These are phyloP conservation scores for Entamoeba nuttalli DNA, from an alignment of 208 protist species.

Conservation along the genomic window DNA sequence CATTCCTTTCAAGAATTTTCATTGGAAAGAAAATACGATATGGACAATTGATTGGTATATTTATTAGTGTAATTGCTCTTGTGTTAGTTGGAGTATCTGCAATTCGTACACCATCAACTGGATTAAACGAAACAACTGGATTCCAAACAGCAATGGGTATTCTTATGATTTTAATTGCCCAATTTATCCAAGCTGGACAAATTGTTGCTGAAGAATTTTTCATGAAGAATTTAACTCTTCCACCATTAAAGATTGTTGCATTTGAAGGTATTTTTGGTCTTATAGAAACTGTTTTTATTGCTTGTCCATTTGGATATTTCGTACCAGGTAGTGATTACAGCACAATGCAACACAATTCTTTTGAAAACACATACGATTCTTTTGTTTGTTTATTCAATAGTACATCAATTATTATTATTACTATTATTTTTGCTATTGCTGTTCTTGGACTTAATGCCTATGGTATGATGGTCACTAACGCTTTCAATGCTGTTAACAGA, in stretches of 20 bases:
- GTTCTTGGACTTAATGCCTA: slow-evolving; percentile 37
- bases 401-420: neutral
- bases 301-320: slow-evolving; percentile 42
- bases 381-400: slow-evolving; percentile 22
- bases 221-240: slow-evolving; percentile 46
- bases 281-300: slow-evolving; percentile 44
- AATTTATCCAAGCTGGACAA: slow-evolving; percentile 64
- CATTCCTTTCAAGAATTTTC: slow-evolving; percentile 57
- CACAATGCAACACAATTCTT: neutral
- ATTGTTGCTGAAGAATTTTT: slow-evolving; percentile 64
- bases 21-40: slow-evolving; percentile 36
- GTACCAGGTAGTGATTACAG: neutral
- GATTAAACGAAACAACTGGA: neutral
- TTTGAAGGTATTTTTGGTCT: slow-evolving; percentile 64
- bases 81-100: slow-evolving; percentile 54
- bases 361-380: slow-evolving; percentile 25
- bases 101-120: slow-evolving; percentile 17
- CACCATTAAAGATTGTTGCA: slow-evolving; percentile 62
- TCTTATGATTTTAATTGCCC: slow-evolving; percentile 54
- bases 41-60: slow-evolving; percentile 48
- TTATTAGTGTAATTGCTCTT: slow-evolving; percentile 46
- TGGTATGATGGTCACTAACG: slow-evolving; percentile 39
- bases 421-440: slow-evolving; percentile 19
- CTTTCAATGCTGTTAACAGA: slow-evolving; percentile 28
- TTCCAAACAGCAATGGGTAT: slow-evolving; percentile 43